These are phyloP conservation scores for Glycine soja DNA, from an alignment of 306 rosid genomes.

Conservation along the genomic window DNA sequence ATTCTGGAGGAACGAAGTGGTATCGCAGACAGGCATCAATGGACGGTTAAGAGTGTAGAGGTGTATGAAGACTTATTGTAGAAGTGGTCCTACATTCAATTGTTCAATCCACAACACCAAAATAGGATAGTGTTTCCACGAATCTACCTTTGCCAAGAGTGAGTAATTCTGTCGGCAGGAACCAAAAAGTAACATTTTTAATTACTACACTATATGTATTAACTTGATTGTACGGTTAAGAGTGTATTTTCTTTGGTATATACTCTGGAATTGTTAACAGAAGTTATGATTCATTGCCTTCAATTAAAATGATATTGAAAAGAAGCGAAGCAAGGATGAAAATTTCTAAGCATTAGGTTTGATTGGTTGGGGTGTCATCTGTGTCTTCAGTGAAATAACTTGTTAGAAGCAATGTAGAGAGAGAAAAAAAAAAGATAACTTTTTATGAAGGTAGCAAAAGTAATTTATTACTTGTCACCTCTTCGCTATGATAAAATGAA, in stretches of 20 bases:
- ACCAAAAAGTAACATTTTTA: not conserved
- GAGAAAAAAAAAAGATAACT: too few relatives aligned
- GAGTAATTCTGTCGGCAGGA: slow-evolving; percentile 5
- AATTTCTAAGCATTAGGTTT: not conserved
- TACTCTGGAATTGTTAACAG: not conserved
- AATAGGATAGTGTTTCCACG: not conserved
- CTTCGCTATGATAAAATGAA: too few relatives aligned
- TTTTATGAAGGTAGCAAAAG: too few relatives aligned
- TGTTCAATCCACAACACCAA: not conserved
- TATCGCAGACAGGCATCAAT: too few relatives aligned
- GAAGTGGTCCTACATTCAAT: not conserved
- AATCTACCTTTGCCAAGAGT: not conserved
- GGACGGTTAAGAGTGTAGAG: too few relatives aligned
- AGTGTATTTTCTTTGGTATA: not conserved
- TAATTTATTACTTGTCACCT: too few relatives aligned
- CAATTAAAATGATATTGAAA: not conserved
- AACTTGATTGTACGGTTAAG: not conserved
- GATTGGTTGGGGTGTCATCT: not conserved
- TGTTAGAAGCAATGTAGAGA: not conserved
- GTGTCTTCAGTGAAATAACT: not conserved
- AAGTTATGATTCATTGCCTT: not conserved
- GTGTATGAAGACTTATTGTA: too few relatives aligned
- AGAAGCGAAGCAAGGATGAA: not conserved
- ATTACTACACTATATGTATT: not conserved
- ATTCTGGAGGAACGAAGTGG: too few relatives aligned